Evolutionary conservation across 345 rosid species (phyloP).

Genomic region (Citrus mangshanensis): DNA sequence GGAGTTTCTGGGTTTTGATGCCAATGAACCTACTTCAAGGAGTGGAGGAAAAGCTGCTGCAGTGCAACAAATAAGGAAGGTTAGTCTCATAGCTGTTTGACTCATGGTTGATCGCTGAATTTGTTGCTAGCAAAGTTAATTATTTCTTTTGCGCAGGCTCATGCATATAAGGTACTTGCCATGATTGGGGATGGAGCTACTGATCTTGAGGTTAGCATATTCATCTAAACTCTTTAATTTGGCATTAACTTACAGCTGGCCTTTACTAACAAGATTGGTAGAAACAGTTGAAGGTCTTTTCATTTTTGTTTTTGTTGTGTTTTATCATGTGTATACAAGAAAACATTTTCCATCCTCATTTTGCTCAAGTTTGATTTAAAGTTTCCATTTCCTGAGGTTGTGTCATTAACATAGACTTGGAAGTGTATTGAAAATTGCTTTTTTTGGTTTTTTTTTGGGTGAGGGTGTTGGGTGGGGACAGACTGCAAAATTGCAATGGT

Average conservation of each 20-base stretch:
- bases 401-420: background rate
- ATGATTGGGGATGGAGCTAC: conserved; percentile 99
- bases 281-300: background rate
- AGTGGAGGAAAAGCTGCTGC: conserved; percentile 97
- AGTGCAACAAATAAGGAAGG: conserved; percentile 84
- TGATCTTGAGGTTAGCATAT: conserved; percentile 75
- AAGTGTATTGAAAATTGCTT: background rate
- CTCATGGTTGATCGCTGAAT: conserved; percentile 7
- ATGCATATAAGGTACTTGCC: conserved; percentile 64
- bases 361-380: background rate
- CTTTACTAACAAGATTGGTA: background rate
- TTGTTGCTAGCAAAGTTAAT: conserved; percentile 18
- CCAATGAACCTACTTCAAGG: conserved; percentile 87
- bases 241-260: background rate
- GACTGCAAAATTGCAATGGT: background rate
- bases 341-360: background rate
- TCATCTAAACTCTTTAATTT: conserved; percentile 1
- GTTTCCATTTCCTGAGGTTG: background rate
- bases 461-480: too few species aligned
- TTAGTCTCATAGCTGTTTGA: conserved; percentile 15
- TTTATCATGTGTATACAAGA: background rate
- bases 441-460: too few species aligned
- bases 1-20: conserved; percentile 78
- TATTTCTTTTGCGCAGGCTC: conserved; percentile 41
- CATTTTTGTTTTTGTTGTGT: background rate